Conservation (phyloP, 1,284 basidiomycete species). For the Schizophyllum commune region DNA sequence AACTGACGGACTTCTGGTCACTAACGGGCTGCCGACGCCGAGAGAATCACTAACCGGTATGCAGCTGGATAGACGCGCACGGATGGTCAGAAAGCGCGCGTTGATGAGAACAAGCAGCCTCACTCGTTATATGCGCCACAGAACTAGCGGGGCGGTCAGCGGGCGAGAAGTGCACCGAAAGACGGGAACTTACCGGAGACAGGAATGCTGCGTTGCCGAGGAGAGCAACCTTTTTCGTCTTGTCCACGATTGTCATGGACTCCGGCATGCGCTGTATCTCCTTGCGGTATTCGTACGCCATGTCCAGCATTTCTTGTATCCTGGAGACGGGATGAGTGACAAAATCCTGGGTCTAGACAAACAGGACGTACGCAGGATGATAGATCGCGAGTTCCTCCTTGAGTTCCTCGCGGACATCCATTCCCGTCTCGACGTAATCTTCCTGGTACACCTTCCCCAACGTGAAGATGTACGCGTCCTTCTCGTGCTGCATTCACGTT, state of each 20-base stretch:
- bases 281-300: background rate
- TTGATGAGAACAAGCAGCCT: background rate
- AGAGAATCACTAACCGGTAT: slow-evolving; percentile 4
- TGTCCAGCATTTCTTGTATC: slow-evolving; percentile 1
- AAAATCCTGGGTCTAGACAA: background rate
- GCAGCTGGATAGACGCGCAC: background rate
- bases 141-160: slow-evolving; percentile 1
- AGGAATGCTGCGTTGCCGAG: slow-evolving; percentile 10
- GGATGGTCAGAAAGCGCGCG: background rate
- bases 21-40: background rate
- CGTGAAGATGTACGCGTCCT: slow-evolving; percentile 5
- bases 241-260: slow-evolving; percentile 2
- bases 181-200: background rate
- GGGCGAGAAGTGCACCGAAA: no score
- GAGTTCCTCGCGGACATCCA: background rate
- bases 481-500: background rate
- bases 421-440: background rate
- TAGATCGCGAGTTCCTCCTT: background rate
- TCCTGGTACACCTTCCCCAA: background rate
- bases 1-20: slow-evolving; percentile 24
- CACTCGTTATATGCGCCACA: slow-evolving; percentile 7
- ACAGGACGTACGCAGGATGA: slow-evolving; percentile 5
- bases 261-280: slow-evolving; percentile 5
- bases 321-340: background rate
- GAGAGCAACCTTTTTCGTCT: slow-evolving; percentile 2